Base-by-base conservation (phyloP, 2,329 filamentous ascomycete genomes). In the Exophiala sp. region DNA sequence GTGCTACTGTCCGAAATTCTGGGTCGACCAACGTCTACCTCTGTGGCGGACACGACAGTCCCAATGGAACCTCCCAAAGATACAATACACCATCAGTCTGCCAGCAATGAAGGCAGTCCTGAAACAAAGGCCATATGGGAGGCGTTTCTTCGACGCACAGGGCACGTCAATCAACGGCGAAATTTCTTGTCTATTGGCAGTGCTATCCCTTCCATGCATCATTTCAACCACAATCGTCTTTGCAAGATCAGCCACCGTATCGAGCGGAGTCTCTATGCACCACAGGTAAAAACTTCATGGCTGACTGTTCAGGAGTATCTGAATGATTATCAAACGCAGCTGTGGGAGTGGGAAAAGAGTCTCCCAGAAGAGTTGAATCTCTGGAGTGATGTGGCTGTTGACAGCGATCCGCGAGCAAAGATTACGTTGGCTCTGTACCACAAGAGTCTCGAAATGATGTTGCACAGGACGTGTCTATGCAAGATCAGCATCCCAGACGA, bases 401-500 rank as follows among this genome's bases (percentile, higher is more conserved):
- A 32, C 10, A 32, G 16, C n/a, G 20, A 45, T 32, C 42, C 21
- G n/a, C 42, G 42, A 16, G 42, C 21, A 6, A 45, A 45, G 8
- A 45, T 45, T 18, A n/a, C 20, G 5, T 14, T 45, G 21, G 42
- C 42, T 21, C 29, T 45, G 29, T 32, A 45, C 29, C 29, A 45
- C 29, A 16, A 45, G 20, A 45, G 42, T 21, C 18, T 45, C 21
- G 29, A 32, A 21, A 45, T 45, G 42, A 45, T 32, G 12, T 21
- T 45, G n/a, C 21, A 45, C 42, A 45, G 42, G 29, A n/a, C 42
- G 20, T 45, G 42, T 32, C 42, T 45, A 11, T 45, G 42, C 29
- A n/a, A 45, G 6, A 24, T 45, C 42, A 11, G 29, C 12, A 45
- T 45, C 14, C 42, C 12, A 4, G 42, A 21, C 10, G 42, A 45